Percentiles rank a stretch among this genome's conserved stretches.
These are phyloP conservation scores for Dendrocalamus latiflorus DNA, from an alignment of 202 grass and related monocot species.

Conservation along the genomic window DNA sequence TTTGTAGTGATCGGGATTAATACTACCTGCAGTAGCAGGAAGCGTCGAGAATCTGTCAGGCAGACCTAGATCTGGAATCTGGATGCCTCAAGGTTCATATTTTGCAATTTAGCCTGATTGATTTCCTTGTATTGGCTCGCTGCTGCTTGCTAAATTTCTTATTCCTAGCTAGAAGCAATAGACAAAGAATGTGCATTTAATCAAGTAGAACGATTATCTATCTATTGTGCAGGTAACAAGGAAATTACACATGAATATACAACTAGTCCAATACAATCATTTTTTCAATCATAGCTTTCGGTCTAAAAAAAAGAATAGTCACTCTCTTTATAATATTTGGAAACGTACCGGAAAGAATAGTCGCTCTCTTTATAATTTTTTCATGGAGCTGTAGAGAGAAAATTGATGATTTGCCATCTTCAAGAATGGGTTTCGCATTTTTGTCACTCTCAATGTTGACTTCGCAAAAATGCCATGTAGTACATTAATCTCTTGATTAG, in stretches of 20 bases:
- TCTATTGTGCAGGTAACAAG: background rate
- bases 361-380: too few relatives aligned
- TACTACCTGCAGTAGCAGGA: constrained; percentile 94
- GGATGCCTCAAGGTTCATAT: constrained; percentile 85
- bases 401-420: too few relatives aligned
- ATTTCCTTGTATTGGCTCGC: background rate
- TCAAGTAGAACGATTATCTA: background rate
- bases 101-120: background rate
- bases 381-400: too few relatives aligned
- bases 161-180: constrained; percentile 22
- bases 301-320: too few relatives aligned
- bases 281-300: background rate
- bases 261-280: background rate
- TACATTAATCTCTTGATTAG: too few relatives aligned
- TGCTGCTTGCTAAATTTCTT: constrained; percentile 4
- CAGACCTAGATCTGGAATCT: constrained; percentile 38
- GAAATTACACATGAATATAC: background rate
- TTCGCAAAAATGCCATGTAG: too few relatives aligned
- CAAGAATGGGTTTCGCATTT: too few relatives aligned
- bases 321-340: too few relatives aligned
- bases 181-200: constrained; percentile 16
- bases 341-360: too few relatives aligned
- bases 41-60: constrained; percentile 83
- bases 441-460: too few relatives aligned
- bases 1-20: constrained; percentile 90